Evolutionary conservation across 2,329 filamentous ascomycete genomes (phyloP), one percentile per base, ranked within the genome.

Genomic region (Diplodia sapinea): DNA sequence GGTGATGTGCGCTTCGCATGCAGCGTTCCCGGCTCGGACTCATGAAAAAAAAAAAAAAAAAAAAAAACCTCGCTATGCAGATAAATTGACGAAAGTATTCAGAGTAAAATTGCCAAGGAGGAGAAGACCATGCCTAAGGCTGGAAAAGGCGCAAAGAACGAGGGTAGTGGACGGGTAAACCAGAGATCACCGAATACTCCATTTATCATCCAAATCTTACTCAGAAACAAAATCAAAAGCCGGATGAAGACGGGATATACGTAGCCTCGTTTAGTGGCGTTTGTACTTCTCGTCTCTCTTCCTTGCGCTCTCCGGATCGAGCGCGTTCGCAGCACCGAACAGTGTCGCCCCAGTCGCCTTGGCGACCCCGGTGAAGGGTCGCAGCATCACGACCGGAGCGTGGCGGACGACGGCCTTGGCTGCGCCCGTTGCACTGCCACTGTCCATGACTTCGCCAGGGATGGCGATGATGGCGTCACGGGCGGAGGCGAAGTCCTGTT

Each of bases 391-490:
- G 0, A 94, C 97, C n/a, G 95, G 95, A 36, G 94, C 93, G 72
- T 92, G 88, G 77, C 87, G 90, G 69, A 90, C 85, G 20, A 99
- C 88, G 1, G 91, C 94, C 74, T 84, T 88, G 15, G 93, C 92
- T 1, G 91, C 93, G 1, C 92, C 93, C 51, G 89, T 87, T 0
- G 94, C 94, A 68, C 88, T 93, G 26, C 88, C 87, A 73, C 91
- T 93, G 74, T 97, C 93, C 84, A 96, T 90, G 0, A 96, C 87
- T 76, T 98, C 94, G 0, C 91, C 92, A 0, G 95, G 94, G 31
- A 99, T 92, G 1, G 94, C 95, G 73, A 99, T 94, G 68, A 99
- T 93, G 11, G 94, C 95, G 79, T 99, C 93, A 67, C 90, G 85
- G 0, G 95, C 92, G 54, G 94, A 84, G 49, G 94, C 85, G n/a